Evolutionary conservation across 306 rosid species (phyloP), one percentile per base, ranked within the genome.

Genomic region (Quercus dentata): DNA sequence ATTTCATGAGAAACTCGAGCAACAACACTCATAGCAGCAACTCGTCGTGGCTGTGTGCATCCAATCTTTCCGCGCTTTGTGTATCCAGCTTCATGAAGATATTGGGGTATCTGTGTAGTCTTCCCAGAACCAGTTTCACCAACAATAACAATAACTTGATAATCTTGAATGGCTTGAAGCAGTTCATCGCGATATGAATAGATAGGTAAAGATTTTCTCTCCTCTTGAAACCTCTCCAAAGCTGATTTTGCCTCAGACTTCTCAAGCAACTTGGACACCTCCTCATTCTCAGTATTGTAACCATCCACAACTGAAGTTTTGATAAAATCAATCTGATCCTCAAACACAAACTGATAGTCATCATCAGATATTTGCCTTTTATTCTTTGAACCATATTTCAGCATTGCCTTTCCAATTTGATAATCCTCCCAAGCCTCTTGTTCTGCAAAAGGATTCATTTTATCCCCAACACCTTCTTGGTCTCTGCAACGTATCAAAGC

Each of bases 71-170:
- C 98, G 49, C 61, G 90, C 85, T 90, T 91, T 75, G 99, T 95
- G 86, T 91, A 95, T 59, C 99, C 98, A 71, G 93, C 96, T 88
- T 95, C 99, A 67, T 95, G 99, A 69, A 95, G 98, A 90, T 95
- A 95, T 75, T 95, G 98, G 49, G 98, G 99, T 82, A 95, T 92
- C 87, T 95, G 99, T 14, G 98, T 91, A 5, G 98, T 95, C 85
- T 95, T 95, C 73, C 99, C 99, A 3, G 98, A 95, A 84, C 99
- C 99, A 12, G 99, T 95, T 90, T 95, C 99, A 73, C 98, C 98
- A 73, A 95, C 98, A 74, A 95, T 95, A 59, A 65, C 9, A 67
- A 49, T 18, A 79, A 87, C 97, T 97, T 92, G 99, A 80, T 93
- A 91, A 46, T 95, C 85, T 10, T 89, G 1, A 71, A 95, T 6